A percentile compares a stretch with the other conserved stretches of the same genome.
Conservation (phyloP, 495 filamentous ascomycete genomes). For the Tuber borchii region DNA sequence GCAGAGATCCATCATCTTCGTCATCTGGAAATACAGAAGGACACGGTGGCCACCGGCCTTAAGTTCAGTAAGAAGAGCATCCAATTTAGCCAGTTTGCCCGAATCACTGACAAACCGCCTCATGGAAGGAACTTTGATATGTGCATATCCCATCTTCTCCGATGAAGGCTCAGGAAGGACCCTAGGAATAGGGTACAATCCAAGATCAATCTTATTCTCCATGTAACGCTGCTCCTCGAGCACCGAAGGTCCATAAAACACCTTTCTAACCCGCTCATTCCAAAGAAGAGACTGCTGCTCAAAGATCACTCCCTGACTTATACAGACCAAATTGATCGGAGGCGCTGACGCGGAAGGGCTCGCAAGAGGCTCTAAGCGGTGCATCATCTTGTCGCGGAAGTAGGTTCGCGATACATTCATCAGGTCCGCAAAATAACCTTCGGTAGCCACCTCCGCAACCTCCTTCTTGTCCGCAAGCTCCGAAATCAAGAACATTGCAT, state of each 20-base stretch:
- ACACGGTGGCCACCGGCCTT: conserved; percentile 92
- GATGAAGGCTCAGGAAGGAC: conserved; percentile 71
- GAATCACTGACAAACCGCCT: conserved; percentile 95
- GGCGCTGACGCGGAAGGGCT: conserved; percentile 73
- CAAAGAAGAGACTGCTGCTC: conserved; percentile 74
- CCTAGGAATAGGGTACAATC: conserved; percentile 55
- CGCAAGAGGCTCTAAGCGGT: conserved; percentile 71
- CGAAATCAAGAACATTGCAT: conserved; percentile 73
- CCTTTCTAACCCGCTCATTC: conserved; percentile 65
- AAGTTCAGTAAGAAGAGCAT: conserved; percentile 75
- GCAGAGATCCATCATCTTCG: conserved; percentile 99
- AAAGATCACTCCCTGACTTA: conserved; percentile 57
- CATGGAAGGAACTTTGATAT: conserved; percentile 96
- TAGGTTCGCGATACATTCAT: conserved; percentile 67
- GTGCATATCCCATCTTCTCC: conserved; percentile 72
- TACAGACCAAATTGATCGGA: conserved; percentile 71
- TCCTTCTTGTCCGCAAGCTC: conserved; percentile 61
- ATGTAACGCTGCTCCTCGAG: conserved; percentile 68
- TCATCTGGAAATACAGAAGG: conserved; percentile 99
- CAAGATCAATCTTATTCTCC: conserved; percentile 58
- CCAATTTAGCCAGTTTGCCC: conserved; percentile 88
- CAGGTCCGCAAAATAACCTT: conserved; percentile 66
- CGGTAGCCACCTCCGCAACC: conserved; percentile 61
- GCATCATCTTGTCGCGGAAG: conserved; percentile 64
- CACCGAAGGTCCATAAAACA: conserved; percentile 60